Evolutionary conservation across 441 rosid genomes (phyloP).

Genomic region (Sinapis alba): DNA sequence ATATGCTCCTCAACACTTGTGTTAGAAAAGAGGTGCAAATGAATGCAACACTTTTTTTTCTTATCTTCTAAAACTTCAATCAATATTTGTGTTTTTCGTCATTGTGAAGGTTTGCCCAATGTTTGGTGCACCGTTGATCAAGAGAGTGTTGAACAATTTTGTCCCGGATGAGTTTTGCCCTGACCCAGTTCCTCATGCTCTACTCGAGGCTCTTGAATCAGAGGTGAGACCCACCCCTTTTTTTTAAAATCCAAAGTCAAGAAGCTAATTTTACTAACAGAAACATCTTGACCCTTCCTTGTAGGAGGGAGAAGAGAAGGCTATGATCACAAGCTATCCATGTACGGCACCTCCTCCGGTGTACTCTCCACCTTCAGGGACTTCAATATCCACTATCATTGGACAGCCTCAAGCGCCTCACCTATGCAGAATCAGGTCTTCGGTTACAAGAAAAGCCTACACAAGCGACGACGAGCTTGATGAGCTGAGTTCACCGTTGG

Average conservation of each 20-base stretch:
- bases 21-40: slow-evolving; percentile 81
- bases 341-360: slow-evolving; percentile 62
- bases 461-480: slow-evolving; percentile 96
- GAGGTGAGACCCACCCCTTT: slow-evolving; percentile 55
- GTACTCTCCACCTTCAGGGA: slow-evolving; percentile 67
- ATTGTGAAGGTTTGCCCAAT: slow-evolving; percentile 83
- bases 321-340: slow-evolving; percentile 55
- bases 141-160: slow-evolving; percentile 71
- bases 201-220: slow-evolving; percentile 75
- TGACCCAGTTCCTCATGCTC: slow-evolving; percentile 77
- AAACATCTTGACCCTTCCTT: slow-evolving; percentile 5
- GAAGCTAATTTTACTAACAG: slow-evolving; percentile 19
- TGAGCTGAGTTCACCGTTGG: slow-evolving; percentile 80
- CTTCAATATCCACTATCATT: slow-evolving; percentile 48
- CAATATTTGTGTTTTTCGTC: neutral
- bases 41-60: neutral
- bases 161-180: slow-evolving; percentile 94
- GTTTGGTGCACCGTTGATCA: slow-evolving; percentile 78
- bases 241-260: neutral
- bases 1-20: slow-evolving; percentile 71
- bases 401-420: slow-evolving; percentile 46
- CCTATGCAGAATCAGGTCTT: slow-evolving; percentile 63
- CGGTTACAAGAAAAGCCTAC: slow-evolving; percentile 70
- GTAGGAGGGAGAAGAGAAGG: slow-evolving; percentile 42
- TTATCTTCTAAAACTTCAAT: neutral